A percentile compares a stretch with the other conserved stretches of the same genome.
These are phyloP conservation scores for Xylaria sp. DNA, from an alignment of 2,329 filamentous ascomycete species.

Conservation along the genomic window DNA sequence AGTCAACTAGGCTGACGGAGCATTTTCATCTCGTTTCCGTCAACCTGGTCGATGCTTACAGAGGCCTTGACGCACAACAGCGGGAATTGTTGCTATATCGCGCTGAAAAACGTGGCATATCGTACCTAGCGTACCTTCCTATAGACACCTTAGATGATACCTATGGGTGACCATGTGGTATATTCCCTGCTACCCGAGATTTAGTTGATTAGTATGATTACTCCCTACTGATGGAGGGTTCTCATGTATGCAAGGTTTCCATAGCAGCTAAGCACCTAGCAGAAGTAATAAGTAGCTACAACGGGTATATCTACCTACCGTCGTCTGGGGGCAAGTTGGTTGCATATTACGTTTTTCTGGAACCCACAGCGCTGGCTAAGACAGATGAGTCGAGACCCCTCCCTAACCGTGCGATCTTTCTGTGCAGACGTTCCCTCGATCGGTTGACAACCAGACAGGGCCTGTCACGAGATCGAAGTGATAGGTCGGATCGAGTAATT, in stretches of 20 bases:
- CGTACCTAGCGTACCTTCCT: not conserved
- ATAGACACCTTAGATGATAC: not conserved
- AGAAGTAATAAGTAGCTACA: not conserved
- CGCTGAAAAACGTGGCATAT: conserved; percentile 11
- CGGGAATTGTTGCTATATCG: conserved; percentile 6
- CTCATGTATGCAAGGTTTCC: not conserved
- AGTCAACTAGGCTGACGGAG: not conserved
- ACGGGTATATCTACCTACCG: not conserved
- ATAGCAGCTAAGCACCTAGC: not conserved
- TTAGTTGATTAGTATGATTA: conserved; percentile 26
- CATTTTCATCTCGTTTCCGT: not conserved
- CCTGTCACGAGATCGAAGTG: conserved; percentile 27
- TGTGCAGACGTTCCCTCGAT: conserved; percentile 10
- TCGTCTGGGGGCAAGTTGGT: conserved; percentile 1
- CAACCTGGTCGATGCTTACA: not conserved
- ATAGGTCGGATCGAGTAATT: conserved; percentile 23
- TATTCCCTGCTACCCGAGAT: conserved; percentile 23
- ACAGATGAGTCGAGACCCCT: conserved; percentile 6
- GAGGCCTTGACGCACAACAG: not conserved
- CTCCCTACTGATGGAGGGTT: conserved; percentile 9
- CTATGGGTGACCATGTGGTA: conserved; percentile 26
- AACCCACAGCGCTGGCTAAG: conserved; percentile 2
- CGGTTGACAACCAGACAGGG: conserved; percentile 18
- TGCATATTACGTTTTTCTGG: not conserved
- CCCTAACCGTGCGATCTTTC: conserved; percentile 5